phyloP scores from a whole-genome alignment of 169 alveolate species.

The Theileria sp. region DNA sequence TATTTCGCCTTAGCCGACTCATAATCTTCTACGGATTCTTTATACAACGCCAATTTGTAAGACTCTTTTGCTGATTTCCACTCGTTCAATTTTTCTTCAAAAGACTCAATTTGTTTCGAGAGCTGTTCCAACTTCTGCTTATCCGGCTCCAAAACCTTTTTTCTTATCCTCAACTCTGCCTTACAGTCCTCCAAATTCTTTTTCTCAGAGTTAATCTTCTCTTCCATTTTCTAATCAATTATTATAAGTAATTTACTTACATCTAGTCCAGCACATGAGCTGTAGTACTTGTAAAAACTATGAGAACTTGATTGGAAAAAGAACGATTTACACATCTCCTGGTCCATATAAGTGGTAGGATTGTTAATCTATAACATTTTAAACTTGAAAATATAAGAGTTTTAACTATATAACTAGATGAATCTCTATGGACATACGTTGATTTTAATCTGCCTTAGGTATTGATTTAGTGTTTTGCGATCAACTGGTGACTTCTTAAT shows the following conservation, averaged over 20 bases:
- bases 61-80: slow-evolving; percentile 63
- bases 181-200: slow-evolving; percentile 63
- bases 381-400: background rate
- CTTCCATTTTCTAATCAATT: slow-evolving; percentile 59
- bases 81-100: slow-evolving; percentile 62
- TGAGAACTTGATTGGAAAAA: slow-evolving; percentile 66
- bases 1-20: slow-evolving; percentile 58
- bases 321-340: slow-evolving; percentile 75
- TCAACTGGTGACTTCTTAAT: slow-evolving; percentile 11
- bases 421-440: slow-evolving; percentile 12
- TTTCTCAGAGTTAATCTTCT: slow-evolving; percentile 49
- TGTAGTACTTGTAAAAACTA: slow-evolving; percentile 69
- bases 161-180: slow-evolving; percentile 64
- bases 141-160: slow-evolving; percentile 65
- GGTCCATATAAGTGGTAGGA: slow-evolving; percentile 79
- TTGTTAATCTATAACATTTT: slow-evolving; percentile 62
- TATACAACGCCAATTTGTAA: slow-evolving; percentile 66
- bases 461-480: slow-evolving; percentile 19
- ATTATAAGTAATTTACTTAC: slow-evolving; percentile 26
- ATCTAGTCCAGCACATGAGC: slow-evolving; percentile 73
- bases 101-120: slow-evolving; percentile 50
- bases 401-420: slow-evolving; percentile 1
- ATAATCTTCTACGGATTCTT: slow-evolving; percentile 48
- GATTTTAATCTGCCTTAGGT: slow-evolving; percentile 57
- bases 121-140: slow-evolving; percentile 59